Percentiles rank a stretch among this genome's conserved stretches.
These are phyloP conservation scores for Lecanicillium sp. DNA, from an alignment of 2,329 filamentous ascomycete genomes.

Conservation along the genomic window DNA sequence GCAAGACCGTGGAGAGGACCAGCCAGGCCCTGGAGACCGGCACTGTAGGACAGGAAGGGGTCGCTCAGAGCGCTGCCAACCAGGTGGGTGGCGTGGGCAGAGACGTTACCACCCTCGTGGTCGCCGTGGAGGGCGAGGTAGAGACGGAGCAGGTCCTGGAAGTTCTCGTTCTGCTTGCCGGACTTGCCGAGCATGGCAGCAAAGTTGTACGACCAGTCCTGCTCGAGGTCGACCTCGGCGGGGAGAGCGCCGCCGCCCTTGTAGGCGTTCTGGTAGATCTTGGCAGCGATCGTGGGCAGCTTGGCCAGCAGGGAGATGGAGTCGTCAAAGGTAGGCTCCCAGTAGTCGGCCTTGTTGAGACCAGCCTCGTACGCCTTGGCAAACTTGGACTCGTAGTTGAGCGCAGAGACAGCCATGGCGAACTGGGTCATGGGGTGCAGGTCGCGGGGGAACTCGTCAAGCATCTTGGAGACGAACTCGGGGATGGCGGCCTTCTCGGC, in stretches of 20 bases:
- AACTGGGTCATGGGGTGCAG: conserved; percentile 99
- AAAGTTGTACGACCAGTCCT: conserved; percentile 99
- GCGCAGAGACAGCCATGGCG: conserved; percentile 86
- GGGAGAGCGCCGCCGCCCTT: conserved; percentile 65
- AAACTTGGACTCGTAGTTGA: conserved; percentile 91
- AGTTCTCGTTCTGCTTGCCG: conserved; percentile 79
- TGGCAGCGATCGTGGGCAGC: conserved; percentile 90
- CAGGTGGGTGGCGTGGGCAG: conserved; percentile 87
- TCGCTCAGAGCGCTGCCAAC: conserved; percentile 92
- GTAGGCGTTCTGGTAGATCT: conserved; percentile 94
- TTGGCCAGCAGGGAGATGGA: conserved; percentile 89
- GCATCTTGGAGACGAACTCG: conserved; percentile 74
- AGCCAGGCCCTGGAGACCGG: conserved; percentile 88
- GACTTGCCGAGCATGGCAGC: conserved; percentile 90
- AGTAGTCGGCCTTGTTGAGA: conserved; percentile 93
- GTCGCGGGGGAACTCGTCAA: conserved; percentile 80
- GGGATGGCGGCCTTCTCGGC: conserved; percentile 81
- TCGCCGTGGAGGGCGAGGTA: conserved; percentile 97
- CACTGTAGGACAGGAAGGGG: conserved; percentile 91
- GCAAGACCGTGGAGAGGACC: conserved; percentile 74
- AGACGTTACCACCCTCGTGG: conserved; percentile 97
- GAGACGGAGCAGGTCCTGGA: conserved; percentile 88
- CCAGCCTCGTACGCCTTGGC: conserved; percentile 88
- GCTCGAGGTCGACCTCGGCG: conserved; percentile 66
- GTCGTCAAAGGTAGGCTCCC: conserved; percentile 97